phyloP scores from a whole-genome alignment of 345 rosid genomes.

The Tarenaya hassleriana region DNA sequence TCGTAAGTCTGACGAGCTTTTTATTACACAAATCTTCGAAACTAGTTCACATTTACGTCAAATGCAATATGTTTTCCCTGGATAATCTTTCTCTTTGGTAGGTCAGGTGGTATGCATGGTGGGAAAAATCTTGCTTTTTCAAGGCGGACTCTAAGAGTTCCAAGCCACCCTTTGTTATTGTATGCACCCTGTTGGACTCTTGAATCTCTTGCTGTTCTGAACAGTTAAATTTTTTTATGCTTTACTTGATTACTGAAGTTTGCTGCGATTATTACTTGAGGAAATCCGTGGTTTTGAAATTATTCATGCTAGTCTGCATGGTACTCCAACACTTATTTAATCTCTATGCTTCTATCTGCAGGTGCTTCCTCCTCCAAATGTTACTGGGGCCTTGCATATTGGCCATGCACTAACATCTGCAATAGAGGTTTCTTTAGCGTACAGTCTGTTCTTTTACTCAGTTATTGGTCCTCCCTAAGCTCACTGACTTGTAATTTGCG shows the following conservation, averaged over 20 bases:
- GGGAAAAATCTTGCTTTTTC: conserved; percentile 75
- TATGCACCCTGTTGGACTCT: conserved; percentile 32
- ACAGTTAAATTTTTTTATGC: conserved; percentile 8
- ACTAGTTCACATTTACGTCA: background rate
- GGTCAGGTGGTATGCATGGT: conserved; percentile 87
- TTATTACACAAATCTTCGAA: background rate
- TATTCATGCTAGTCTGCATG: background rate
- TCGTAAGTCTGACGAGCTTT: conserved; percentile 44
- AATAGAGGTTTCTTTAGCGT: conserved; percentile 47
- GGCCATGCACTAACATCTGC: conserved; percentile 96
- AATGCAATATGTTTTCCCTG: background rate
- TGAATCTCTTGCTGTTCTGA: background rate
- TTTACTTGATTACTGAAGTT: conserved; percentile 2
- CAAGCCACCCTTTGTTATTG: conserved; percentile 71
- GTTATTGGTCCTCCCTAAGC: background rate
- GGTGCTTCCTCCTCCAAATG: conserved; percentile 99
- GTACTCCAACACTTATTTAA: background rate
- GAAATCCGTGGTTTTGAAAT: conserved; percentile 1
- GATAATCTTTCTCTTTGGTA: conserved; percentile 16
- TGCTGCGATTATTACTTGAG: conserved; percentile 5
- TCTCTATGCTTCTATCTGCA: conserved; percentile 24
- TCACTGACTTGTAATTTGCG: conserved; percentile 5
- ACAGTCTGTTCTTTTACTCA: background rate
- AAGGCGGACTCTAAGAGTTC: conserved; percentile 67
- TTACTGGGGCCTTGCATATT: conserved; percentile 91